These are phyloP conservation scores for Ganoderma lingzhi DNA, from an alignment of 1,284 basidiomycete genomes.

Conservation along the genomic window DNA sequence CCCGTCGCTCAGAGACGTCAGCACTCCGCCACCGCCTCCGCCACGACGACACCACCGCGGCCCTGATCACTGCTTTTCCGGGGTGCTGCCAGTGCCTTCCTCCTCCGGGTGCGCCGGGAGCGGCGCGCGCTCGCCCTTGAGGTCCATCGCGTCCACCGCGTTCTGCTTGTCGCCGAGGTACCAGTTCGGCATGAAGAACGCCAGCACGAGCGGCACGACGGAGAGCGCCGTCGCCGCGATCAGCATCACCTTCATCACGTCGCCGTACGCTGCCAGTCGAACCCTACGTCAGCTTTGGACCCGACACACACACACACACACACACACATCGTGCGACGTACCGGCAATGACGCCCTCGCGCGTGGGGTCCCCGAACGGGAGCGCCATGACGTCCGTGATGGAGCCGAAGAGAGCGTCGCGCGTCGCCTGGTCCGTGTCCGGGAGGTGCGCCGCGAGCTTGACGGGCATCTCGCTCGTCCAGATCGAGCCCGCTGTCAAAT, in stretches of 20 bases:
- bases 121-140: slow-evolving; percentile 6
- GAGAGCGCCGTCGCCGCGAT: slow-evolving; percentile 48
- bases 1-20: no score
- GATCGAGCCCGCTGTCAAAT: slow-evolving; percentile 57
- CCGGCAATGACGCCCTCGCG: slow-evolving; percentile 65
- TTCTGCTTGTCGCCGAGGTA: slow-evolving; percentile 42
- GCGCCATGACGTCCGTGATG: slow-evolving; percentile 54
- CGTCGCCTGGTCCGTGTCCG: slow-evolving; percentile 48
- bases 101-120: background rate
- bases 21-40: no score
- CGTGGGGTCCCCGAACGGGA: slow-evolving; percentile 59
- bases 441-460: slow-evolving; percentile 62
- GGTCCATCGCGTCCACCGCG: slow-evolving; percentile 30
- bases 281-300: no score
- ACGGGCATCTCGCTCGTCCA: slow-evolving; percentile 69
- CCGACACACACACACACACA: no score
- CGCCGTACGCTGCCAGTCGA: slow-evolving; percentile 62
- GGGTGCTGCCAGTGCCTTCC: background rate
- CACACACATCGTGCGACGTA: no score
- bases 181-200: slow-evolving; percentile 41
- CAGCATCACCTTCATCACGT: slow-evolving; percentile 62
- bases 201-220: slow-evolving; percentile 36
- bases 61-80: background rate
- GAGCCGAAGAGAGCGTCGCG: slow-evolving; percentile 55
- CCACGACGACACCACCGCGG: no score